Evolutionary conservation across 331 rosid genomes (phyloP), one percentile per base, ranked within the genome.

Genomic region (Arachis monticola): DNA sequence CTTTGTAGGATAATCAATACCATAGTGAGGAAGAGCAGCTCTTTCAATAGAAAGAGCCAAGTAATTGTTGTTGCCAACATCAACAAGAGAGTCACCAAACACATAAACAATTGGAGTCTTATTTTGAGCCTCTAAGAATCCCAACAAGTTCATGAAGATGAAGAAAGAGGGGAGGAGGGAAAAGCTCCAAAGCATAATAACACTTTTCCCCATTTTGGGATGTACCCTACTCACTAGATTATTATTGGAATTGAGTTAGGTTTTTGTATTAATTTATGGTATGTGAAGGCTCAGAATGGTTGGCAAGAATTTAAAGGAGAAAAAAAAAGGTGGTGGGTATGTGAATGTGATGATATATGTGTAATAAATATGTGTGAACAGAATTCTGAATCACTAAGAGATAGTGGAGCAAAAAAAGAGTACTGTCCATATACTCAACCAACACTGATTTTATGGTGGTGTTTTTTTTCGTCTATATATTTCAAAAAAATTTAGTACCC

Each of bases 1-100:
- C 47, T 64, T 79, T 68, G 87, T 79, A 1, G 96, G 96, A 67
- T 88, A 90, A 70, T 94, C 99, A 73, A 94, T 11, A 30, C 99
- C 99, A 55, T 94, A 87, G 70, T 85, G 88, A 73, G 88, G 92
- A 11, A 80, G 86, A 69, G 82, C 78, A 27, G 97, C 99, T 77
- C 81, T 90, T 59, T 71, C 85, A 53, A 92, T 7, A 27, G 99
- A 90, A 13, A 80, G 44, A 38, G 1, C 46, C 48, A 94, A 81
- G 81, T 87, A 73, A 55, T 94, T 87, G 80, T 92, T 92, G 85
- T 94, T 94, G 55, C 97, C 99, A 8, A 87, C 97, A 69, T 94
- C 99, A 5, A 88, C 89, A 8, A 94, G 65, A 6, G 97, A 92
- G 74, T 94, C 99, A 42, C 99, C 99, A 68, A 94, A 90, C 7